phyloP scores from a whole-genome alignment of 2,329 filamentous ascomycete genomes.

The Claviceps digitariae region DNA sequence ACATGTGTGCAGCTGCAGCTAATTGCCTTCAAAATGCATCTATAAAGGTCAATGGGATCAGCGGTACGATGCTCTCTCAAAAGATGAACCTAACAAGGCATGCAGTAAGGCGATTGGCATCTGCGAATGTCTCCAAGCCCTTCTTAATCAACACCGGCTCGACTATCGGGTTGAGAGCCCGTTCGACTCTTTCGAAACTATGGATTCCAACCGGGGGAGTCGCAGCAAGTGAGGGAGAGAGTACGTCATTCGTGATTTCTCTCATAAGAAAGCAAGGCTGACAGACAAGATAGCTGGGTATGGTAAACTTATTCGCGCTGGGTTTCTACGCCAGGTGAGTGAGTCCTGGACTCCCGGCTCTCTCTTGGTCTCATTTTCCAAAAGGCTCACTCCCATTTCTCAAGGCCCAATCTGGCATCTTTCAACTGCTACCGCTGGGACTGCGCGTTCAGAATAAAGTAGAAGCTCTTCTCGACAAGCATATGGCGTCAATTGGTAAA shows the following conservation, averaged over 20 bases:
- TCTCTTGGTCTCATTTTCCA: conserved; percentile 1
- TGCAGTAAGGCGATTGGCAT: conserved; percentile 4
- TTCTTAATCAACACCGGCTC: conserved; percentile 9
- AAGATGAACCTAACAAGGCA: conserved; percentile 7
- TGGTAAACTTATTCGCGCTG: conserved; percentile 53
- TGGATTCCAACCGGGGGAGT: conserved; percentile 70
- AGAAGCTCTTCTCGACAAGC: conserved; percentile 70
- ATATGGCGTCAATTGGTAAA: conserved; percentile 66
- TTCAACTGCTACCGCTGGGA: conserved; percentile 81
- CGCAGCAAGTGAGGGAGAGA: conserved; percentile 39
- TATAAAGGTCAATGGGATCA: background rate
- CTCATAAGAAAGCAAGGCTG: conserved; percentile 5
- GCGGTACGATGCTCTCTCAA: conserved; percentile 8
- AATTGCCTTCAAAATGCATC: background rate
- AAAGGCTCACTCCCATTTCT: background rate
- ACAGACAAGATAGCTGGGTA: conserved; percentile 39
- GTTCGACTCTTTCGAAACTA: conserved; percentile 48
- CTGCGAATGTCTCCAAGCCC: conserved; percentile 8
- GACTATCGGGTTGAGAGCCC: conserved; percentile 3
- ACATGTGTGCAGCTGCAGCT: background rate
- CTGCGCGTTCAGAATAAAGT: conserved; percentile 80
- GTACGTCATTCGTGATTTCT: conserved; percentile 18
- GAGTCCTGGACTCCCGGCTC: background rate
- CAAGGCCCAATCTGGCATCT: conserved; percentile 75
- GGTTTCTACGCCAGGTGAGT: conserved; percentile 58